Conservation (phyloP, 495 filamentous ascomycete species). For the Polyplosphaeria fusca region DNA sequence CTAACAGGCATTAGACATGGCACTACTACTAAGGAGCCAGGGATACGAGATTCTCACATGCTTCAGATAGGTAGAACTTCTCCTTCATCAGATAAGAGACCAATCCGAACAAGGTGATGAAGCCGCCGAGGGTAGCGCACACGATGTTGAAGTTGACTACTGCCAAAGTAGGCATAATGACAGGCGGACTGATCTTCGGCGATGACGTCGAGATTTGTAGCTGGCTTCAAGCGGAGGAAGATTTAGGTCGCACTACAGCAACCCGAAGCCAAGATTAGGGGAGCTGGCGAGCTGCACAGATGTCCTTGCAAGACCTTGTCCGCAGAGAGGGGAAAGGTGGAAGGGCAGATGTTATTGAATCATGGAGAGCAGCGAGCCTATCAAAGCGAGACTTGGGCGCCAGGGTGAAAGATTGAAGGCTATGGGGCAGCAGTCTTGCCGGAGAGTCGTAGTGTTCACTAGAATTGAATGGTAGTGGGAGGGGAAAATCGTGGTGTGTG, state of each 20-base stretch:
- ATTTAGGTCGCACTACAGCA: neutral
- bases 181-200: neutral
- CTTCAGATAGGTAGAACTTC: constrained; percentile 86
- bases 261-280: constrained; percentile 27
- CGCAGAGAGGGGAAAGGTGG: too few species aligned
- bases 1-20: constrained; percentile 42
- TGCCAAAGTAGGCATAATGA: constrained; percentile 70
- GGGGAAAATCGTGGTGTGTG: too few species aligned
- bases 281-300: too few species aligned
- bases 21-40: neutral
- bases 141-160: constrained; percentile 87
- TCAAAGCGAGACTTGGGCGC: too few species aligned
- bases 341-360: constrained; percentile 32
- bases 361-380: too few species aligned
- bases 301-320: too few species aligned
- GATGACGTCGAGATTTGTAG: neutral
- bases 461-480: too few species aligned
- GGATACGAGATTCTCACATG: constrained; percentile 55
- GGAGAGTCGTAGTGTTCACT: too few species aligned
- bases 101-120: constrained; percentile 81
- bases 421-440: too few species aligned
- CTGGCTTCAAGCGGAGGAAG: neutral
- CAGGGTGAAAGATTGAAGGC: too few species aligned
- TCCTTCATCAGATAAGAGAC: constrained; percentile 89
- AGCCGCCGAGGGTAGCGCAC: constrained; percentile 77